Evolutionary conservation across 208 protist genomes (phyloP).

Genomic region (Crithidia sp.): DNA sequence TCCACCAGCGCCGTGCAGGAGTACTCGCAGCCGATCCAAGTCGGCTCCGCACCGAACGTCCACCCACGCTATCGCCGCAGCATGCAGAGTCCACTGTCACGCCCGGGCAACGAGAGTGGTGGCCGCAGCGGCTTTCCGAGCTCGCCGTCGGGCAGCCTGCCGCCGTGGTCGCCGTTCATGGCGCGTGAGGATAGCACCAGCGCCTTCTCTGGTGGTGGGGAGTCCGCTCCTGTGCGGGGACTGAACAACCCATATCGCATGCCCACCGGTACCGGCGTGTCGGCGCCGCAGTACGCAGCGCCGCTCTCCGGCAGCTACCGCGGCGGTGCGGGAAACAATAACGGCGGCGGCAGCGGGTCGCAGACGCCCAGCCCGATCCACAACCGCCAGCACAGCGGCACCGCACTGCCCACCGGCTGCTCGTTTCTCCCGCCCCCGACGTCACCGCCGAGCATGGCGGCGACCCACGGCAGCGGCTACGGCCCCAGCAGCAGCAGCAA

Average conservation of each 20-base stretch:
- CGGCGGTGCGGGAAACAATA: background rate
- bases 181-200: constrained; percentile 21
- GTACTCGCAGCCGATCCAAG: constrained; percentile 44
- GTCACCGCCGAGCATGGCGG: background rate
- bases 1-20: constrained; percentile 17
- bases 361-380: constrained; percentile 18
- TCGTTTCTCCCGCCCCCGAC: background rate
- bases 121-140: constrained; percentile 24
- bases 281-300: constrained; percentile 21
- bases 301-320: constrained; percentile 22
- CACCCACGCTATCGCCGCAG: constrained; percentile 32
- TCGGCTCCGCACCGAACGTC: constrained; percentile 33
- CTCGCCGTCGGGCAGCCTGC: constrained; percentile 31
- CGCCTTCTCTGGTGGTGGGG: constrained; percentile 13
- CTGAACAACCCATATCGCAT: constrained; percentile 42
- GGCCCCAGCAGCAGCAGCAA: background rate
- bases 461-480: constrained; percentile 1
- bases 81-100: constrained; percentile 32
- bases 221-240: constrained; percentile 18
- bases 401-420: background rate
- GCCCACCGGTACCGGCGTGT: constrained; percentile 10
- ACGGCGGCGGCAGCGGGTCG: constrained; percentile 10
- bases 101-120: constrained; percentile 24
- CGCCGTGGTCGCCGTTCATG: constrained; percentile 30
- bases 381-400: constrained; percentile 7